Base-by-base conservation (phyloP, 2,329 filamentous ascomycete genomes). In the Bipolaris oryzae region DNA sequence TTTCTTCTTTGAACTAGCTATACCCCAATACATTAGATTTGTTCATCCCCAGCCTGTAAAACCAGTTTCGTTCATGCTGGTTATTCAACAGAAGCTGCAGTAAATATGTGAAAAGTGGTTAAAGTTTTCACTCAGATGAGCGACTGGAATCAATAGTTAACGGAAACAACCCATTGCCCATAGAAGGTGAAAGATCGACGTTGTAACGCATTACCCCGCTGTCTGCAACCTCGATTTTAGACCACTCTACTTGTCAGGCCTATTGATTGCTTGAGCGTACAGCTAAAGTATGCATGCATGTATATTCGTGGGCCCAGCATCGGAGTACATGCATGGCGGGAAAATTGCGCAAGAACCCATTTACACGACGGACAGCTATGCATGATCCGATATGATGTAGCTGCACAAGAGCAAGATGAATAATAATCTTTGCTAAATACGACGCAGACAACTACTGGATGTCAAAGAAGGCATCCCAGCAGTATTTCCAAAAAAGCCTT, bases 21-120 rank as follows among this genome's bases (percentile, higher is more conserved):
- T 50, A 51, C 49, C 49, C 45, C 49, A 51, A 44, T 28, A 15
- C 15, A 18, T 15, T 34, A 50, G 23, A 37, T 18, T 18, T 33
- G 7, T 23, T 33, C 13, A 5, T 11, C 10, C 5, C n/a, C 6
- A 13, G 33, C 34, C 18, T 18, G 28, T 20, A 7, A 18, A 35
- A 31, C n/a, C 15, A 35, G 21, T n/a, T 16, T 23, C n/a, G 38
- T 25, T 15, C 3, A 28, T 16, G 5, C 7, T 18, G 10, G 25
- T 28, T 25, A 9, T 44, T 28, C n/a, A 18, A 34, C 35, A 21
- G 6, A 16, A 20, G 37, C 37, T 39, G 18, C 25, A 21, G n/a
- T 39, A 37, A 9, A 9, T 9, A 28, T n/a, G 15, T 16, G 25
- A 37, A 37, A 5, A 37, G 15, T 3, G n/a, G 16, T 18, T 4